Percentiles rank a stretch among this genome's conserved stretches.
Evolutionary conservation across 2,329 filamentous ascomycete species (phyloP).

Genomic region (Sporothrix inflata): DNA sequence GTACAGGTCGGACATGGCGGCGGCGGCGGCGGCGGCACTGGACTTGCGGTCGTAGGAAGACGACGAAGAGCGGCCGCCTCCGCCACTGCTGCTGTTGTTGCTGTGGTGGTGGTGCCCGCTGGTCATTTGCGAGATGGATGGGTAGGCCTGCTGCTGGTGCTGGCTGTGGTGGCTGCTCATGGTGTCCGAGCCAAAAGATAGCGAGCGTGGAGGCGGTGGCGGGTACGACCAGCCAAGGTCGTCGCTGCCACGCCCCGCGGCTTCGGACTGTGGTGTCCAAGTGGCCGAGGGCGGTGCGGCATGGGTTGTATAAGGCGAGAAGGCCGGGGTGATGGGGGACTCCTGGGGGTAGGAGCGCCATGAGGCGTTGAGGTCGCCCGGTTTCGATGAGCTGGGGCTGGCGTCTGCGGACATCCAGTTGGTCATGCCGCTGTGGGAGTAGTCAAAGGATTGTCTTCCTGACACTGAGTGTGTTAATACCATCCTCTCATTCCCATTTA

Average conservation of each 20-base stretch:
- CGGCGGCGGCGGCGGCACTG: slow-evolving; percentile 31
- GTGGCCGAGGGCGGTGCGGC: slow-evolving; percentile 44
- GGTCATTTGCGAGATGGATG: slow-evolving; percentile 45
- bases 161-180: slow-evolving; percentile 44
- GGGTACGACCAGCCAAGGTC: slow-evolving; percentile 52
- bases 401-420: slow-evolving; percentile 53
- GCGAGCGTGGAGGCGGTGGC: slow-evolving; percentile 48
- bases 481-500: not conserved
- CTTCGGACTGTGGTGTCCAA: slow-evolving; percentile 49
- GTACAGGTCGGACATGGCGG: slow-evolving; percentile 49
- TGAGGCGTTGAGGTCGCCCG: slow-evolving; percentile 47
- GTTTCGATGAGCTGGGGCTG: slow-evolving; percentile 47
- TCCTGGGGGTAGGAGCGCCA: slow-evolving; percentile 58
- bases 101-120: slow-evolving; percentile 24
- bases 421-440: slow-evolving; percentile 45
- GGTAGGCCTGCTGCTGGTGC: slow-evolving; percentile 38
- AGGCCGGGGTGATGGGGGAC: slow-evolving; percentile 54
- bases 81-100: slow-evolving; percentile 5
- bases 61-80: slow-evolving; percentile 37
- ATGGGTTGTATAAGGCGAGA: slow-evolving; percentile 54
- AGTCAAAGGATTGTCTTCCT: slow-evolving; percentile 37
- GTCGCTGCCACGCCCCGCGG: slow-evolving; percentile 44
- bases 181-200: slow-evolving; percentile 54
- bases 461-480: slow-evolving; percentile 34
- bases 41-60: slow-evolving; percentile 49